Evolutionary conservation across 2,329 filamentous ascomycete species (phyloP), one percentile per base, ranked within the genome.

Genomic region (Clarireedia paspali): DNA sequence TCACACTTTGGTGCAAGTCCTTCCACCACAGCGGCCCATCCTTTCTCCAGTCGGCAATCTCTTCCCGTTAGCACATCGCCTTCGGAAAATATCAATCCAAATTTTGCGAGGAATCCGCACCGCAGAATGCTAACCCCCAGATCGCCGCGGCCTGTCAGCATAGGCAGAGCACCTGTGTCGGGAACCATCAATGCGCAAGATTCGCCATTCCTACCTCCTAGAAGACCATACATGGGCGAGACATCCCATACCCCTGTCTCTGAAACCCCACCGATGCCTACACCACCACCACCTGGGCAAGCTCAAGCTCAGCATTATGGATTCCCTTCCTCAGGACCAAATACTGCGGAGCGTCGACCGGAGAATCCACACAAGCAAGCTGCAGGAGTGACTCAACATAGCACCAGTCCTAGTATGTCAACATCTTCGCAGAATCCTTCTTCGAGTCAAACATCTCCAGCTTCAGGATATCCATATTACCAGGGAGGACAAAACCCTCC

Each of bases 121-220:
- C 55, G 67, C 39, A 60, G 61, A 56, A 66, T 67, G 34, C 51
- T 68, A 46, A 68, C 65, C 34, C 66, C 66, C 49, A 67, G 64
- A 62, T 66, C 71, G 54, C 73, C 83, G 42, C 77, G 81, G 59
- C 73, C 77, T 26, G 72, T 76, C 17, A 82, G 78, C 62, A 64
- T 79, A 12, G 74, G 74, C 34, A 61, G 77, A 38, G 72, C 72
- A 47, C 70, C 70, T 34, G 68, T 71, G 0, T 74, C 73, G 17
- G 74, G 71, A 24, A 76, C 74, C 1, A 75, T 77, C 47, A 74
- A 76, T 66, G 75, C 76, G 6, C 73, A 77, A 47, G 71, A 74
- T 57, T 73, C 74, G 4, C 77, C 77, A 1, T 79, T 78, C 55
- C 65, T 76, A 12, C 69, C 71, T 7, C 70, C 72, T 6, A 69